Conservation (phyloP, 1,284 basidiomycete genomes). For the Apiotrichum veenhuisii region DNA sequence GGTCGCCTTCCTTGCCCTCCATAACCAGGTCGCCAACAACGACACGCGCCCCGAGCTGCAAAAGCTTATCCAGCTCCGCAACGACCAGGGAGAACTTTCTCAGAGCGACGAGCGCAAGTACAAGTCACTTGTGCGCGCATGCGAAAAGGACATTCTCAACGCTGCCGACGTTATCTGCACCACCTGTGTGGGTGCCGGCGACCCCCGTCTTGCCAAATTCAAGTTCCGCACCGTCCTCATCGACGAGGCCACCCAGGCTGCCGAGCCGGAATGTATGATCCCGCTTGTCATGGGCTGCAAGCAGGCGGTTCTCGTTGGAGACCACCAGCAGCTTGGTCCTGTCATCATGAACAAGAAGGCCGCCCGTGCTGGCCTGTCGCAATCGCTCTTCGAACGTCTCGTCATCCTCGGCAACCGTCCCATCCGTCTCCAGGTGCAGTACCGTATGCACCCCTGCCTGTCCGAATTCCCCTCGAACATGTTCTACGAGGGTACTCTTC, state of each 20-base stretch:
- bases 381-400: constrained; percentile 95
- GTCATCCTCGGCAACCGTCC: constrained; percentile 93
- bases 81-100: constrained; percentile 93
- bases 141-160: constrained; percentile 93
- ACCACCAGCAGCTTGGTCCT: constrained; percentile 96
- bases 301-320: constrained; percentile 96
- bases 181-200: constrained; percentile 96
- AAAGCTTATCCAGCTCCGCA: constrained; percentile 96
- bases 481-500: constrained; percentile 99
- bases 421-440: constrained; percentile 97
- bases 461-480: constrained; percentile 99
- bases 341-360: constrained; percentile 99
- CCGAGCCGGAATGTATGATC: constrained; percentile 99
- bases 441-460: constrained; percentile 99
- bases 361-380: constrained; percentile 91
- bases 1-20: constrained; percentile 87
- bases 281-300: constrained; percentile 97
- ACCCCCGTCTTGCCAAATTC: constrained; percentile 88
- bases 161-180: constrained; percentile 98
- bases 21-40: constrained; percentile 95
- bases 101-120: constrained; percentile 97
- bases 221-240: constrained; percentile 98
- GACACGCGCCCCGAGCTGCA: constrained; percentile 91
- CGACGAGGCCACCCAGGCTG: constrained; percentile 97
- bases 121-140: constrained; percentile 88